These are phyloP conservation scores for Vigna nakashimae DNA, from an alignment of 306 rosid genomes.

Conservation along the genomic window DNA sequence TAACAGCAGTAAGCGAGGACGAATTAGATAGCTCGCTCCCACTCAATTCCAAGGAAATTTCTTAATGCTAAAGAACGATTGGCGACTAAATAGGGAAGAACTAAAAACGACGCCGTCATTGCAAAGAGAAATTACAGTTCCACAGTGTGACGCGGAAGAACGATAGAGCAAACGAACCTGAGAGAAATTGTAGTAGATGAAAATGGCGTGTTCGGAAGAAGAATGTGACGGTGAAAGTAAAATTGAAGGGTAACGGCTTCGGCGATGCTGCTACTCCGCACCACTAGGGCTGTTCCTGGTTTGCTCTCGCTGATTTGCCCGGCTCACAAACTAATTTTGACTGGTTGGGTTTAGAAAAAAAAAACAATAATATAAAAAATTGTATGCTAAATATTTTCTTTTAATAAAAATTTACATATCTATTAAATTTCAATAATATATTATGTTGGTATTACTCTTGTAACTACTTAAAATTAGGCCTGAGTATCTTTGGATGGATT, in stretches of 20 bases:
- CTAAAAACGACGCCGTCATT: constrained; percentile 10
- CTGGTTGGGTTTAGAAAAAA: neutral
- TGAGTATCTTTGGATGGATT: no score
- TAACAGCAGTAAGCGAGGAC: constrained; percentile 3
- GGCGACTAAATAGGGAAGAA: constrained; percentile 6
- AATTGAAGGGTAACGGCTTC: constrained; percentile 10
- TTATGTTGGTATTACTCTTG: no score
- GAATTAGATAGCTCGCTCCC: neutral
- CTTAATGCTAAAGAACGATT: constrained; percentile 7
- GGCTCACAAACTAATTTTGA: neutral
- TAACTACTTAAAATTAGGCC: no score
- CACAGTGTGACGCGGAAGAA: constrained; percentile 5
- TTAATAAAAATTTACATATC: no score
- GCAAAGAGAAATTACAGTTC: constrained; percentile 16
- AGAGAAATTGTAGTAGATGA: constrained; percentile 22
- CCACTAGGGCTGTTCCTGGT: constrained; percentile 3
- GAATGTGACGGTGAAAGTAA: constrained; percentile 29
- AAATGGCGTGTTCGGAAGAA: constrained; percentile 15
- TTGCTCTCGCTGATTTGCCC: neutral
- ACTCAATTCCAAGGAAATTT: neutral
- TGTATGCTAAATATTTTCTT: no score
- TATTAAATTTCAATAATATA: no score
- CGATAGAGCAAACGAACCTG: constrained; percentile 40
- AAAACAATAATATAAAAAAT: no score
- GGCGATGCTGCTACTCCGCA: constrained; percentile 5